Evolutionary conservation across 768 basidiomycete genomes (phyloP).

Genomic region (Leccinum subgranulosum): DNA sequence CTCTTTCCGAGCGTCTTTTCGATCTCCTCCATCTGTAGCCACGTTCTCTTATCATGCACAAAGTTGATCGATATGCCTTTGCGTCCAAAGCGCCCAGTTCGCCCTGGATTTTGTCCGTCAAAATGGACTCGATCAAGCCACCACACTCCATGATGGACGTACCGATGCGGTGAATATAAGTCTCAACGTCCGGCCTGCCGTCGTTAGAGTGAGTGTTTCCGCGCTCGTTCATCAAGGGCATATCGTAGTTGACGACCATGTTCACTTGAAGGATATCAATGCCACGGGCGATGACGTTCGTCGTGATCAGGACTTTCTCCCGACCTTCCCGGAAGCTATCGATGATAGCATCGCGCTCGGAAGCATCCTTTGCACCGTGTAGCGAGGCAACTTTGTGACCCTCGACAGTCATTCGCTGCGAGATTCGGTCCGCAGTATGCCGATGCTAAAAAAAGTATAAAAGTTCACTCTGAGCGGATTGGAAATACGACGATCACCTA

Average conservation of each 20-base stretch:
- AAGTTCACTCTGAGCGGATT: not conserved
- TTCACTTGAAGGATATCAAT: constrained; percentile 99
- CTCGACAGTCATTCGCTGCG: constrained; percentile 84
- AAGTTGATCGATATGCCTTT: constrained; percentile 98
- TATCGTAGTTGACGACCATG: constrained; percentile 99
- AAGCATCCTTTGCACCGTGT: constrained; percentile 89
- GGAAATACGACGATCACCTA: constrained; percentile 32
- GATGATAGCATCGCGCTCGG: constrained; percentile 88
- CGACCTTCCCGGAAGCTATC: constrained; percentile 95
- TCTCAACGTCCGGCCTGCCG: constrained; percentile 83
- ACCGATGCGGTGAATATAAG: constrained; percentile 98
- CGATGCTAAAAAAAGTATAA: constrained; percentile 55
- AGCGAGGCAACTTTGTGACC: constrained; percentile 96
- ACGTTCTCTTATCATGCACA: constrained; percentile 86
- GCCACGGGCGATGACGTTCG: constrained; percentile 96
- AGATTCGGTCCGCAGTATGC: constrained; percentile 90
- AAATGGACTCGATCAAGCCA: not conserved
- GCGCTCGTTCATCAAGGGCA: constrained; percentile 82
- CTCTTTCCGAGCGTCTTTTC: constrained; percentile 72
- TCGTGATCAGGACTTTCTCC: constrained; percentile 97
- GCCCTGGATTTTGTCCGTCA: constrained; percentile 54
- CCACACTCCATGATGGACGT: constrained; percentile 27
- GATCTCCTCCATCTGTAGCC: constrained; percentile 87
- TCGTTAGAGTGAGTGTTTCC: constrained; percentile 41
- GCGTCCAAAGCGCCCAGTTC: constrained; percentile 96